A percentile compares a stretch with the other conserved stretches of the same genome.
These are phyloP conservation scores for Sclerotinia sclerotiorum DNA, from an alignment of 2,329 filamentous ascomycete species.

Conservation along the genomic window DNA sequence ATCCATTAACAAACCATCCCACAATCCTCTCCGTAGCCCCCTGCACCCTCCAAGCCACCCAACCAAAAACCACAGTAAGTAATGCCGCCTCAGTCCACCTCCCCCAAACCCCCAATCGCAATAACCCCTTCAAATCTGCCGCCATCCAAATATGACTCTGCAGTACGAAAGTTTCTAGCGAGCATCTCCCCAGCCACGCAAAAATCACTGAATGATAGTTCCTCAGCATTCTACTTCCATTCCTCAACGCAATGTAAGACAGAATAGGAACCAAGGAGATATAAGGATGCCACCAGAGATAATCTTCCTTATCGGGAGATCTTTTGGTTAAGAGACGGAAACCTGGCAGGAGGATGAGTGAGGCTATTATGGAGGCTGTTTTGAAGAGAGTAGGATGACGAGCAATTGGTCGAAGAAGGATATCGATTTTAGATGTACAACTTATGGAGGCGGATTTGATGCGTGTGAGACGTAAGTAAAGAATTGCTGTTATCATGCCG, in stretches of 20 bases:
- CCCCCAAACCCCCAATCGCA: constrained; percentile 43
- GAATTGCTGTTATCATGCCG: constrained; percentile 53
- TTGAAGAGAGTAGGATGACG: constrained; percentile 25
- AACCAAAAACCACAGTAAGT: constrained; percentile 47
- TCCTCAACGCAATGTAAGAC: constrained; percentile 53
- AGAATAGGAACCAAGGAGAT: constrained; percentile 56
- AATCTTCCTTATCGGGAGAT: constrained; percentile 45
- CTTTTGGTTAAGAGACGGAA: constrained; percentile 32
- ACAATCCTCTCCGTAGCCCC: constrained; percentile 44
- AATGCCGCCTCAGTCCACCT: constrained; percentile 43
- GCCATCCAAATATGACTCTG: constrained; percentile 63
- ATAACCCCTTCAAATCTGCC: constrained; percentile 54
- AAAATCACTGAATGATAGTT: constrained; percentile 49
- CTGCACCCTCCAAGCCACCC: constrained; percentile 43
- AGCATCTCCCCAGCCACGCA: constrained; percentile 55
- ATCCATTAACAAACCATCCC: constrained; percentile 41
- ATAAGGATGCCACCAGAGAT: constrained; percentile 53
- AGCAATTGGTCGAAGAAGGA: constrained; percentile 26
- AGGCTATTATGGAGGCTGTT: constrained; percentile 28
- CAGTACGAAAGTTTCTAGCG: constrained; percentile 59
- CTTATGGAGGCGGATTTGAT: constrained; percentile 31
- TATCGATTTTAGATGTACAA: constrained; percentile 34
- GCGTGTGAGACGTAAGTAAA: constrained; percentile 42
- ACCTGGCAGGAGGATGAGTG: constrained; percentile 28
- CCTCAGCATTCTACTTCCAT: constrained; percentile 45